phyloP scores from a whole-genome alignment of 2,329 filamentous ascomycete species.

The Exophiala oligosperma region DNA sequence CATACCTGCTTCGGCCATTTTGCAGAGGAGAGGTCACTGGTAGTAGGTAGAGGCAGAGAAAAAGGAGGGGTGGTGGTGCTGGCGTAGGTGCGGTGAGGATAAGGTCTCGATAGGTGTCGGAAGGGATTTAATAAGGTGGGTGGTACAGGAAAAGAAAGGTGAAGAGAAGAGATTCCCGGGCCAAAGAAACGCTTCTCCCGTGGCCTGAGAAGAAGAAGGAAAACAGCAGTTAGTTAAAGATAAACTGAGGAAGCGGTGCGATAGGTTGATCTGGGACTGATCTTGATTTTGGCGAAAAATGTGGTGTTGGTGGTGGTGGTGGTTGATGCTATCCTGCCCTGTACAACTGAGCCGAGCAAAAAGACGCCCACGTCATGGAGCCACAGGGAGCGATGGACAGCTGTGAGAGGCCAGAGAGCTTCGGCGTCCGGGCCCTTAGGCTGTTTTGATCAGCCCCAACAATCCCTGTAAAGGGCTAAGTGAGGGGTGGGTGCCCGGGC shows the following conservation, averaged over 20 bases:
- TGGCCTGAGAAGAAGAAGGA: neutral
- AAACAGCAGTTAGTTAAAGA: neutral
- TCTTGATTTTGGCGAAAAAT: neutral
- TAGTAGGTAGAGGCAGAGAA: neutral
- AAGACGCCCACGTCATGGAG: neutral
- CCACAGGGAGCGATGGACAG: neutral
- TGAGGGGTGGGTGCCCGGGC: neutral
- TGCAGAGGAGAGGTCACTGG: neutral
- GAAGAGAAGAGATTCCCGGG: neutral
- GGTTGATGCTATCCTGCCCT: too few relatives aligned
- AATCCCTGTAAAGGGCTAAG: neutral
- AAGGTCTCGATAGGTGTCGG: neutral
- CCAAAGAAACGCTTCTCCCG: neutral
- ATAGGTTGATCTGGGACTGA: neutral
- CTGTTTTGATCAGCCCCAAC: too few relatives aligned
- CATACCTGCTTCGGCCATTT: constrained; percentile 30
- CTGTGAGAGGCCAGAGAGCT: too few relatives aligned
- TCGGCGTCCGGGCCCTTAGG: neutral
- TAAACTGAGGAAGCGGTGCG: neutral
- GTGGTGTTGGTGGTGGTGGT: neutral
- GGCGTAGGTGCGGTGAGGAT: neutral
- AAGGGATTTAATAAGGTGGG: neutral
- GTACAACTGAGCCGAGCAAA: neutral
- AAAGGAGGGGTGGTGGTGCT: neutral
- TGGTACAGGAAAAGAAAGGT: neutral